These are phyloP conservation scores for Aspergillus proliferans DNA, from an alignment of 2,329 filamentous ascomycete genomes.

Conservation along the genomic window DNA sequence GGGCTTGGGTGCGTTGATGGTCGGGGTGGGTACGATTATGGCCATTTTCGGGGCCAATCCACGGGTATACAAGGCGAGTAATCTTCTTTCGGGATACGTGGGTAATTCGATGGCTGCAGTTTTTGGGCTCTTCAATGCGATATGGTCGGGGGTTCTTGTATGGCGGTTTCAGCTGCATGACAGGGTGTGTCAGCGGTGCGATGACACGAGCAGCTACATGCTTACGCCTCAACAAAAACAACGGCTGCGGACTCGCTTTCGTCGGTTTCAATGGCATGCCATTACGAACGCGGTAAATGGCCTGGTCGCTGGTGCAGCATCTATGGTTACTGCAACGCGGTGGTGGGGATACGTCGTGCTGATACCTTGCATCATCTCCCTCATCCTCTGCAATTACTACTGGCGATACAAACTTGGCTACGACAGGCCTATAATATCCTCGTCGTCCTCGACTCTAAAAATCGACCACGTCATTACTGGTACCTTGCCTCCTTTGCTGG, in stretches of 20 bases:
- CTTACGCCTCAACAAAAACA: constrained; percentile 11
- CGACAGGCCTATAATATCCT: constrained; percentile 27
- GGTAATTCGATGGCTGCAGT: constrained; percentile 48
- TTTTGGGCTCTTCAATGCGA: constrained; percentile 45
- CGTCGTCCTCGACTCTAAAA: constrained; percentile 2
- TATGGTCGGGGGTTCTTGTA: constrained; percentile 45
- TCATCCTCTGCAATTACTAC: constrained; percentile 45
- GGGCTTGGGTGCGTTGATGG: constrained; percentile 46
- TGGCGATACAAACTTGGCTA: constrained; percentile 47
- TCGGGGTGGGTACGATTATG: constrained; percentile 48
- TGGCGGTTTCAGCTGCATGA: constrained; percentile 37
- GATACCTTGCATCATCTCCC: constrained; percentile 44
- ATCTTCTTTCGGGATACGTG: constrained; percentile 51
- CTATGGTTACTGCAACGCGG: constrained; percentile 44
- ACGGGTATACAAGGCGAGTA: constrained; percentile 42
- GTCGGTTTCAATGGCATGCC: constrained; percentile 42
- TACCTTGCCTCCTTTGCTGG: constrained; percentile 14
- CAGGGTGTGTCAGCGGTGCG: constrained; percentile 10
- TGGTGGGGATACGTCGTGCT: constrained; percentile 52
- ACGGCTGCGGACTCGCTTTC: constrained; percentile 33
- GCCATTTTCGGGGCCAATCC: constrained; percentile 47
- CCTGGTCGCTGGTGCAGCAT: constrained; percentile 45
- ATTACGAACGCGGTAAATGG: constrained; percentile 42
- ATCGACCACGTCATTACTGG: constrained; percentile 7
- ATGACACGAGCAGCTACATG: constrained; percentile 18